Base-by-base conservation (phyloP, 345 rosid genomes). In the Eucalyptus marginata region DNA sequence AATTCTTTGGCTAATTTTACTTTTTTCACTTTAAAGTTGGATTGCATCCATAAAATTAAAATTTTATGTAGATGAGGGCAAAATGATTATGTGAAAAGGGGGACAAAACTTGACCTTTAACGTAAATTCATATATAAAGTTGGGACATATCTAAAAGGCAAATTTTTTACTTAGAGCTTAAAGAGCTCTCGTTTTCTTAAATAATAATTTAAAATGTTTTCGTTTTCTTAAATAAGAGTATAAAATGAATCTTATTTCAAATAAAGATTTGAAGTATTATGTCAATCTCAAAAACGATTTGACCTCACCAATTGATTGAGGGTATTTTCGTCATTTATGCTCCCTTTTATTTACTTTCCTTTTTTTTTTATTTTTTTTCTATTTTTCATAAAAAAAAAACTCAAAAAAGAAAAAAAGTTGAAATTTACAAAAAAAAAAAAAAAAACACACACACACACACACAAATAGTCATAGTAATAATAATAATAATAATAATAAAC, bases 251-350 rank as follows among this genome's bases (percentile, higher is more conserved):
- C 1, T 52, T 52, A 18, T 17, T 52, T 52, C 4, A 52, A 52
- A 52, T 52, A 52, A 52, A 52, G 0, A 18, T 1, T 0, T 52
- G 0, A 51, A 17, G 1, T 18, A 1, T 1, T 0, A 3, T 52
- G 0, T 1, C 24, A 52, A 52, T 18, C 10, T 18, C 9, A 17
- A 18, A 17, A 51, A 51, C 3, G 0, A 0, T 7, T 52, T 52
- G 56, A 52, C 4, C 24, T 52, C 10, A 52, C 56, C 24, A 52
- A 52, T 52, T 52, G 24, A 52, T 52, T 1, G 10, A 52, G 4
- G 24, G 2, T 52, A 18, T 52, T 18, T 52, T 18, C 10, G 0
- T 7, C 4, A 52, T 52, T 52, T 52, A 52, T 0, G 17, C 56
- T 52, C 24, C 17, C 24, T 0, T 52, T 52, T 7, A 52, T 52